Conservation (phyloP, 805 yeast genomes). For the Schwanniomyces occidentalis region DNA sequence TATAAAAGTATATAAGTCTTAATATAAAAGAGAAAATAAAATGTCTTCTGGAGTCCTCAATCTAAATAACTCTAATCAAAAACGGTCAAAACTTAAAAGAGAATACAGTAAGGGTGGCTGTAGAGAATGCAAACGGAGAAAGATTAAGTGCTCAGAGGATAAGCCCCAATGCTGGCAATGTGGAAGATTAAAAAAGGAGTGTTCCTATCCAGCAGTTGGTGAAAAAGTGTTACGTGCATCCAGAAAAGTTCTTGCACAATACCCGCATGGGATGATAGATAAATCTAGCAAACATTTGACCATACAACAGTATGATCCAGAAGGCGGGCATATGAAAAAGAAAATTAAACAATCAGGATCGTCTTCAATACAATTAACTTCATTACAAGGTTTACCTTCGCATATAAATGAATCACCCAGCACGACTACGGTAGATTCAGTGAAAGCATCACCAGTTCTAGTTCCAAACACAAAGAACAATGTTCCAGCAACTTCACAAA, state of each 20-base stretch:
- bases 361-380: neutral
- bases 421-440: no score
- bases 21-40: no score
- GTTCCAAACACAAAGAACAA: no score
- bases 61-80: no score
- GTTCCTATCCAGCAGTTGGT: slow-evolving; percentile 29
- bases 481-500: neutral
- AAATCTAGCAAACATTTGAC: slow-evolving; percentile 2
- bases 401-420: no score
- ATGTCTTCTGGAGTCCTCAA: no score
- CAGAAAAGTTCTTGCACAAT: slow-evolving; percentile 8
- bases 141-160: slow-evolving; percentile 42
- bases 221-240: slow-evolving; percentile 27
- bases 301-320: slow-evolving; percentile 5
- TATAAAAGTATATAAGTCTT: no score
- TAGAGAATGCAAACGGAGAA: slow-evolving; percentile 42
- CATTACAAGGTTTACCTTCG: neutral
- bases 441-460: neutral
- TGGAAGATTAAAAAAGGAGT: slow-evolving; percentile 25
- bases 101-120: slow-evolving; percentile 40
- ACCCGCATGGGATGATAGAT: neutral
- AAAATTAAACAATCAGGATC: slow-evolving; percentile 1
- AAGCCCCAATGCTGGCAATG: slow-evolving; percentile 38
- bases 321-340: neutral
- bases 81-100: slow-evolving; percentile 7